Base-by-base conservation (phyloP, 441 rosid genomes). In the Cnidoscolus chayamansa region DNA sequence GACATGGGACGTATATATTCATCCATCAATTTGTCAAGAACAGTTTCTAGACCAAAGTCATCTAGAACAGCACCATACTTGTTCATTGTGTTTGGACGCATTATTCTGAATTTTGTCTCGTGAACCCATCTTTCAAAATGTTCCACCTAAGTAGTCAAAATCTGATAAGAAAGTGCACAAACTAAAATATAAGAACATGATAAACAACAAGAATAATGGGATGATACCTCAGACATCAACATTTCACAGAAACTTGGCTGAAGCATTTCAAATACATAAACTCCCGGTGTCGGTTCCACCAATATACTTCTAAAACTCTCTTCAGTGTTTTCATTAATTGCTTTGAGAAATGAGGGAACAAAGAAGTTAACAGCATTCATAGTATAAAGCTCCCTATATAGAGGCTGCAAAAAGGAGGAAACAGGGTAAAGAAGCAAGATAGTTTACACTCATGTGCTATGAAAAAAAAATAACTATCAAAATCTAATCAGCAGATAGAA, bases 11-110 rank as follows among this genome's bases (percentile, higher is more conserved):
- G 86, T 67, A 90, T 81, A 71, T 78, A 93, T 63, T 80, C 80
- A 67, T 88, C 90, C 92, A 91, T 84, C 75, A 91, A 76, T 74
- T 80, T 83, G 73, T 81, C 83, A 77, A 93, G 97, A 92, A 93
- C 87, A 73, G 77, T 80, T 80, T 93, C 94, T 17, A 91, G 79
- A 71, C 97, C 97, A 85, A 91, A 91, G 82, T 93, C 98, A 72
- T 89, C 97, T 73, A 93, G 96, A 74, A 93, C 97, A 61, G 85
- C 96, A 49, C 97, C 98, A 66, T 83, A 85, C 77, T 85, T 88
- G 80, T 93, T 93, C 98, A 90, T 89, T 32, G 97, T 93, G 84
- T 90, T 91, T 40, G 94, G 98, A 47, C 94, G 85, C 96, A 93
- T 93, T 72, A 89, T 89, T 68, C 88, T 77, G 80, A 88, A 86